Conservation (phyloP, 345 rosid genomes). For the Syzygium jambos region DNA sequence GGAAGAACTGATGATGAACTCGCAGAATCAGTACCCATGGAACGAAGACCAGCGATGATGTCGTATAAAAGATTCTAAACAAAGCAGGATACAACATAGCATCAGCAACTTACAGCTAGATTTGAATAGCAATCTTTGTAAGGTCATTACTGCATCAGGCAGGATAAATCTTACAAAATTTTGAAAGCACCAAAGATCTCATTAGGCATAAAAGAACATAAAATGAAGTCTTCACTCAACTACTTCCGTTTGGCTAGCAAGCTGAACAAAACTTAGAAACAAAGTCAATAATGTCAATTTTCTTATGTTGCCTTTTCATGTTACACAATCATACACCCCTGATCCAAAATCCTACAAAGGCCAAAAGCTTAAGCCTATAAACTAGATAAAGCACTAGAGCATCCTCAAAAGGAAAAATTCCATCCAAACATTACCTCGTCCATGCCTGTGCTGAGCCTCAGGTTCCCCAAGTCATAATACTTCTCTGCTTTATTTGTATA, state of each 20-base stretch:
- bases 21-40: conserved; percentile 51
- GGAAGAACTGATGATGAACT: conserved; percentile 86
- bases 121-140: background rate
- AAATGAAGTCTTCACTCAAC: background rate
- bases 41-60: conserved; percentile 67
- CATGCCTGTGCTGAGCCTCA: conserved; percentile 41
- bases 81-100: background rate
- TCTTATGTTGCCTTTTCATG: background rate
- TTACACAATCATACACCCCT: background rate
- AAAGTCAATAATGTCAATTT: background rate
- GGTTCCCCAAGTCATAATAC: conserved; percentile 63
- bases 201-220: background rate
- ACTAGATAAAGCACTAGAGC: background rate
- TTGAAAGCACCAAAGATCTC: background rate
- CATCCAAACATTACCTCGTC: conserved; percentile 32
- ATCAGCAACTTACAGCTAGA: background rate
- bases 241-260: background rate
- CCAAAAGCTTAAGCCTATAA: background rate
- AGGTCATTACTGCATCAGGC: background rate
- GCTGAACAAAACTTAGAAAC: background rate
- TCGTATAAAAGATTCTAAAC: conserved; percentile 68
- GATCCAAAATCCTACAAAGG: background rate
- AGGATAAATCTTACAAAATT: background rate
- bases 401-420: background rate
- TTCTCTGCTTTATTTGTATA: conserved; percentile 64